These are phyloP conservation scores for Pythium sukuiense DNA, from an alignment of 352 stramenopile species.

Conservation along the genomic window DNA sequence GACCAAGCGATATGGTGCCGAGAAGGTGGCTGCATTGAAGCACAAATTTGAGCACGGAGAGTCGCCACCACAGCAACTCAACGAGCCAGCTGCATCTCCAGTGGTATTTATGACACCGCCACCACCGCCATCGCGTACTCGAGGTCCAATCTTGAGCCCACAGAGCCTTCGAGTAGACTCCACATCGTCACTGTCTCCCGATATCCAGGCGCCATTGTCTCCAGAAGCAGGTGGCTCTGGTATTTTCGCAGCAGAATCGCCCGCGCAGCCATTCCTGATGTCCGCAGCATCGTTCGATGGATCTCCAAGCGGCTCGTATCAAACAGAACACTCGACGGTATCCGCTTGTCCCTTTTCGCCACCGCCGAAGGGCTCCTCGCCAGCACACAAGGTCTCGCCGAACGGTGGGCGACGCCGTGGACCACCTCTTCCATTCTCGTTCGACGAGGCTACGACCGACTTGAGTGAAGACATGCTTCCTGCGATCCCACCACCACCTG, in stretches of 20 bases:
- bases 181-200: not conserved
- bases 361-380: not conserved
- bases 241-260: conserved; percentile 2
- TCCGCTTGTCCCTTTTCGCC: not conserved
- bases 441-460: not conserved
- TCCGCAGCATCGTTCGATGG: conserved; percentile 4
- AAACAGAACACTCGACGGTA: not conserved
- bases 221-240: not conserved
- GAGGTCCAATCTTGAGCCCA: not conserved
- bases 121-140: not conserved
- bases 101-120: conserved; percentile 2
- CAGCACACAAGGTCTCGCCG: conserved; percentile 17
- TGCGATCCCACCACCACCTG: conserved; percentile 11
- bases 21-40: conserved; percentile 47
- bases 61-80: not conserved
- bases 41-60: conserved; percentile 15
- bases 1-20: conserved; percentile 56
- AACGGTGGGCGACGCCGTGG: conserved; percentile 4
- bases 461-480: not conserved
- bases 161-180: not conserved
- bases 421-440: conserved; percentile 21
- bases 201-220: not conserved
- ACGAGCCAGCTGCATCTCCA: not conserved
- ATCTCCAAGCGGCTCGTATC: not conserved
- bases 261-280: conserved; percentile 8